Percentiles rank a stretch among this genome's conserved stretches.
Evolutionary conservation across 1,284 basidiomycete species (phyloP).

Genomic region (Calocybe gambosa): DNA sequence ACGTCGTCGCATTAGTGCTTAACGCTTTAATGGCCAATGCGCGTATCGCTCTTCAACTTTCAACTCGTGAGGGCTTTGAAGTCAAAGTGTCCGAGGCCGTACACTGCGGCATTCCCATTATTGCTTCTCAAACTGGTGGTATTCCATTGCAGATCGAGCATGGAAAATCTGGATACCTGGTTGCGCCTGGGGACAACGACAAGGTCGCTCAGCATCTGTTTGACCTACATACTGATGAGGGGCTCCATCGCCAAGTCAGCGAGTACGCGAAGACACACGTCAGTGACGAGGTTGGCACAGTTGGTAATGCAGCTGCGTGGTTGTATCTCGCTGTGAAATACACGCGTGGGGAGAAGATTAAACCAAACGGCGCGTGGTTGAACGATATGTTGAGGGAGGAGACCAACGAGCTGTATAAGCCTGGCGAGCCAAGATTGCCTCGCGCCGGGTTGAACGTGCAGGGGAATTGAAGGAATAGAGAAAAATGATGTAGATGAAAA

Average conservation of each 20-base stretch:
- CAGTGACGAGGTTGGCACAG: slow-evolving; percentile 74
- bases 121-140: slow-evolving; percentile 78
- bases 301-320: slow-evolving; percentile 77
- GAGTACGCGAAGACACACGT: slow-evolving; percentile 68
- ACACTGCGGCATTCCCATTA: slow-evolving; percentile 77
- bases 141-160: slow-evolving; percentile 84
- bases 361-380: slow-evolving; percentile 74
- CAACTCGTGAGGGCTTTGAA: slow-evolving; percentile 85
- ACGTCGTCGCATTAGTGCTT: slow-evolving; percentile 43
- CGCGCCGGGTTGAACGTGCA: slow-evolving; percentile 47
- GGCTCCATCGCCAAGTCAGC: slow-evolving; percentile 56
- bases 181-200: slow-evolving; percentile 64
- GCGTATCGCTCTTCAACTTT: slow-evolving; percentile 72
- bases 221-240: slow-evolving; percentile 69
- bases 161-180: slow-evolving; percentile 79
- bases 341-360: slow-evolving; percentile 62
- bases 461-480: slow-evolving; percentile 20
- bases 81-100: slow-evolving; percentile 90
- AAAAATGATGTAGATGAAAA: not conserved
- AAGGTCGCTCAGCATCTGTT: slow-evolving; percentile 69
- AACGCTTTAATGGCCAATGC: slow-evolving; percentile 75
- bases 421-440: slow-evolving; percentile 64
- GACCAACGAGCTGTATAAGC: slow-evolving; percentile 58
- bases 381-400: slow-evolving; percentile 72
- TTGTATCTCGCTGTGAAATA: slow-evolving; percentile 78